These are phyloP conservation scores for Inga laurina DNA, from an alignment of 306 rosid species.

Conservation along the genomic window DNA sequence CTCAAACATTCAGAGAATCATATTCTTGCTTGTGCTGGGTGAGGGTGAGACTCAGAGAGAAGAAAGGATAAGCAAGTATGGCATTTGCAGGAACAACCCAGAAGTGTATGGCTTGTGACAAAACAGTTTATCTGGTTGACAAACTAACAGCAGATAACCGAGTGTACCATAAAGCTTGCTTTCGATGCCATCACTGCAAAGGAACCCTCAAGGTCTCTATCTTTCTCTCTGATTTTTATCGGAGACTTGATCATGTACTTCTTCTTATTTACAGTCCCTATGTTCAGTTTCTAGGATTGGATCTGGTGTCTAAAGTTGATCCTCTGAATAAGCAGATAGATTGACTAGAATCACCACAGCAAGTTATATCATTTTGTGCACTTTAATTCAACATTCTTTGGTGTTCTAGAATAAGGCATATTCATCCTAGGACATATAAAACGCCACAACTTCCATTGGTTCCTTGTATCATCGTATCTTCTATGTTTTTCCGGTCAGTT, in stretches of 20 bases:
- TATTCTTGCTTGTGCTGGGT: conserved; percentile 16
- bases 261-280: not conserved
- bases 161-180: conserved; percentile 94
- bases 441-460: not conserved
- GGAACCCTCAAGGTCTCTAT: conserved; percentile 93
- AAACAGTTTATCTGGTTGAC: conserved; percentile 96
- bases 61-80: conserved; percentile 43
- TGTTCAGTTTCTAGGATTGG: conserved; percentile 34
- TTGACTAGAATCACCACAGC: conserved; percentile 3
- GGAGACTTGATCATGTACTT: not conserved
- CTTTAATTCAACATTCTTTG: not conserved
- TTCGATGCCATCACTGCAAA: conserved; percentile 97
- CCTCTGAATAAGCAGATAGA: not conserved
- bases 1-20: conserved; percentile 11
- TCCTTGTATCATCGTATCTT: not conserved
- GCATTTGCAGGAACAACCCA: conserved; percentile 99
- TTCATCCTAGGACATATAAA: conserved; percentile 4
- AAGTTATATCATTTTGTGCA: not conserved
- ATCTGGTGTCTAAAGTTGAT: conserved; percentile 32
- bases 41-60: not conserved
- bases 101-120: conserved; percentile 99
- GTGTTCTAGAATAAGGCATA: not conserved
- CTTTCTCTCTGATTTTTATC: not conserved
- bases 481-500: not conserved
- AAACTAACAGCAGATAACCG: conserved; percentile 94